Evolutionary conservation across 192 early-diverging fungal species (phyloP).

Genomic region (Coemansia sp.): DNA sequence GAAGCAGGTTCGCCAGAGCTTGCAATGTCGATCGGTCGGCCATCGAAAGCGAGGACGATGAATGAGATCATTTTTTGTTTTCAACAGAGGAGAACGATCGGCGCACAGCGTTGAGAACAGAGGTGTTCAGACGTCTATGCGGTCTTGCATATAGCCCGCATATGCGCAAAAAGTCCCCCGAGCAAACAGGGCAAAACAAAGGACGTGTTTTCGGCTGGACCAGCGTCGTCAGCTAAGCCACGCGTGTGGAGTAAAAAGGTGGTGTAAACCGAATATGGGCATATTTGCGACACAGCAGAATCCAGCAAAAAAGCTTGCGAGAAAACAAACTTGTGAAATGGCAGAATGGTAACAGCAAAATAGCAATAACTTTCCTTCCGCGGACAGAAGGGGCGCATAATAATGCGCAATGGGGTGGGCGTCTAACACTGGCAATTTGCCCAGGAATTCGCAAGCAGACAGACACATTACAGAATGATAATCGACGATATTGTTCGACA

Average conservation of each 20-base stretch:
- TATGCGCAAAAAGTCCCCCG: neutral
- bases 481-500: conserved; percentile 1
- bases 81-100: neutral
- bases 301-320: neutral
- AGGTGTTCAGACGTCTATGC: conserved; percentile 2
- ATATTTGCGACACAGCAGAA: neutral
- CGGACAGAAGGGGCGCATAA: neutral
- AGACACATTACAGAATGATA: neutral
- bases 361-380: neutral
- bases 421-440: neutral
- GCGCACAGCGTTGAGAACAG: neutral
- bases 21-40: neutral
- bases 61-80: neutral
- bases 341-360: neutral
- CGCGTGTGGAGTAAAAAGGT: neutral
- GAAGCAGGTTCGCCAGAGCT: neutral
- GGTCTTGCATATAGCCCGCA: conserved; percentile 7
- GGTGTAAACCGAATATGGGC: neutral
- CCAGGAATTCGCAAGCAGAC: neutral
- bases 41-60: neutral
- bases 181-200: neutral
- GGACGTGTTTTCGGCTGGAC: neutral
- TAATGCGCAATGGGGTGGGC: neutral
- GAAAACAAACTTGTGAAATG: neutral
- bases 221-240: neutral